Conservation (phyloP, 2,329 filamentous ascomycete genomes). For the Xylariaceae sp. region DNA sequence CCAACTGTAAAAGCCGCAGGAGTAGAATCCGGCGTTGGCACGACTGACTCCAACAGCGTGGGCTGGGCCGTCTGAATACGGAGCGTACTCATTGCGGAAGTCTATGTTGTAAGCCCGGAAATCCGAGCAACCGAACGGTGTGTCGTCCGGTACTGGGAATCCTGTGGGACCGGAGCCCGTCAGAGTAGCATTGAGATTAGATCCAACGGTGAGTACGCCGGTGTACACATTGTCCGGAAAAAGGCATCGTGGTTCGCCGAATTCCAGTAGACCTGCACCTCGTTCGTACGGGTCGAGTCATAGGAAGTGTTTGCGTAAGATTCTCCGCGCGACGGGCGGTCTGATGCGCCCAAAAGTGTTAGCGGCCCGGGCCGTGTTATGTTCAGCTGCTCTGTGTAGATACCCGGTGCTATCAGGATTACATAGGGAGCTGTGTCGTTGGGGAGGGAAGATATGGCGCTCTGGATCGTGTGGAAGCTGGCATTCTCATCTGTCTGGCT, state of each 20-base stretch:
- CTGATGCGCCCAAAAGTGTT: conserved; percentile 55
- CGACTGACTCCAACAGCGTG: conserved; percentile 57
- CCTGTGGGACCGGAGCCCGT: conserved; percentile 59
- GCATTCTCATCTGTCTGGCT: conserved; percentile 33
- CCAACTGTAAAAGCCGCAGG: conserved; percentile 60
- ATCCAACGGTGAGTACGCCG: conserved; percentile 56
- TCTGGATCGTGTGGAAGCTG: conserved; percentile 37
- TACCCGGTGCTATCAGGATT: conserved; percentile 56
- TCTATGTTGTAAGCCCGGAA: conserved; percentile 65
- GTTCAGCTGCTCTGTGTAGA: conserved; percentile 61
- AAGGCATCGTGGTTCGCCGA: conserved; percentile 45
- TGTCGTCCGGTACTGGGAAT: conserved; percentile 53
- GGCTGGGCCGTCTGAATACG: conserved; percentile 47
- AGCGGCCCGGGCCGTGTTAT: conserved; percentile 57
- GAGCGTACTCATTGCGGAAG: conserved; percentile 55
- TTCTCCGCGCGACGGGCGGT: conserved; percentile 32
- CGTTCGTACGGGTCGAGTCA: conserved; percentile 34
- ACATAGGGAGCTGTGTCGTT: conserved; percentile 41
- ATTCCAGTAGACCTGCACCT: conserved; percentile 54
- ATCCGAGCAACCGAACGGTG: conserved; percentile 57
- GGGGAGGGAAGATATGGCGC: conserved; percentile 37
- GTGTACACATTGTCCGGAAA: conserved; percentile 58
- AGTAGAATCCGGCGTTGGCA: conserved; percentile 63
- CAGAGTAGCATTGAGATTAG: conserved; percentile 56
- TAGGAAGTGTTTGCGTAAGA: conserved; percentile 25